Evolutionary conservation across 805 yeast species (phyloP).

Genomic region (Kluyveromyces starmeri): DNA sequence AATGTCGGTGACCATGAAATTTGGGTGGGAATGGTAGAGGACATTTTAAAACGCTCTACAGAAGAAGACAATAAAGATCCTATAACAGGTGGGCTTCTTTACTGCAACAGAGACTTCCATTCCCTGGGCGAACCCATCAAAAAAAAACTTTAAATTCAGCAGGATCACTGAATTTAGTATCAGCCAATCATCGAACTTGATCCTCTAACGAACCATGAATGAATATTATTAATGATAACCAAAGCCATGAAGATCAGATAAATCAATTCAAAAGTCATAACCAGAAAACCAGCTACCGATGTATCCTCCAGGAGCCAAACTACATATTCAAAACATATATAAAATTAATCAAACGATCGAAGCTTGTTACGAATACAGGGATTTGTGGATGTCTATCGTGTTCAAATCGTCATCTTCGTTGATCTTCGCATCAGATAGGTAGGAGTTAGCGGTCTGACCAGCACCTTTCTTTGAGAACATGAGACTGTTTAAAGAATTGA

Average conservation of each 20-base stretch:
- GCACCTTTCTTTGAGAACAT: conserved; percentile 27
- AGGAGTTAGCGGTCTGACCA: conserved; percentile 13
- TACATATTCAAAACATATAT: no score
- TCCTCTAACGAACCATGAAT: no score
- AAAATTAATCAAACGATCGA: no score
- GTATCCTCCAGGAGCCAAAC: no score
- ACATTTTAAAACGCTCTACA: conserved; percentile 32
- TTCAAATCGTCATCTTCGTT: conserved; percentile 22
- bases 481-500: conserved; percentile 27
- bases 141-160: no score
- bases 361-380: conserved; percentile 23
- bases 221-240: no score
- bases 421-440: conserved; percentile 24
- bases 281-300: no score
- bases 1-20: conserved; percentile 79
- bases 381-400: conserved; percentile 22
- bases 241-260: no score
- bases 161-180: no score
- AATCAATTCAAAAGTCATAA: no score
- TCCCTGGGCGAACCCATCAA: conserved; percentile 32
- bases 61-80: conserved; percentile 20
- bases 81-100: conserved; percentile 55
- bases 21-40: conserved; percentile 74
- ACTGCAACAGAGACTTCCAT: conserved; percentile 57
- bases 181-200: no score